These are phyloP conservation scores for Ophiostoma novo-ulmi DNA, from an alignment of 2,329 filamentous ascomycete species.

Conservation along the genomic window DNA sequence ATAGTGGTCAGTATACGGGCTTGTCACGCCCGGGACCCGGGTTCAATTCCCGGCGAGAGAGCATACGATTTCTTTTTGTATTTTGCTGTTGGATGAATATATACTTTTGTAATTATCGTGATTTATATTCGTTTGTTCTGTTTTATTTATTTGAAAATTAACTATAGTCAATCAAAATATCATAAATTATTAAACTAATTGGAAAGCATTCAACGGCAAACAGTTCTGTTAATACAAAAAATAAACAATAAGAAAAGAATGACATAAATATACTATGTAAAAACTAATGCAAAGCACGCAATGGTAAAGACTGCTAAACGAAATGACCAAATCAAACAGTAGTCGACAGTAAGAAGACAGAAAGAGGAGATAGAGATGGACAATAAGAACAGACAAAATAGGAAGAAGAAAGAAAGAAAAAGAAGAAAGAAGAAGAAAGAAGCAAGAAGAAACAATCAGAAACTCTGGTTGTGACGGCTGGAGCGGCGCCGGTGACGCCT, in stretches of 20 bases:
- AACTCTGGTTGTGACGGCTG: background rate
- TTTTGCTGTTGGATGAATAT: background rate
- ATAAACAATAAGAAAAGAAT: background rate
- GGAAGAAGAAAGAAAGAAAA: background rate
- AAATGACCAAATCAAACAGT: background rate
- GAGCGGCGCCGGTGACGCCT: background rate
- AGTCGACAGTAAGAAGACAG: background rate
- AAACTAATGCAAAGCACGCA: background rate
- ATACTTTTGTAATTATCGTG: background rate
- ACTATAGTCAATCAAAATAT: background rate
- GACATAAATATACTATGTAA: conserved; percentile 6
- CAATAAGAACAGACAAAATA: background rate
- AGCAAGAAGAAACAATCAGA: background rate
- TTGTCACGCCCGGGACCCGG: conserved; percentile 9
- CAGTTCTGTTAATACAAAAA: background rate
- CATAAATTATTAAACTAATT: background rate
- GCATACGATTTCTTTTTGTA: background rate
- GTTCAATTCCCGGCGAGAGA: conserved; percentile 11
- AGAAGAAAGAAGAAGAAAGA: background rate
- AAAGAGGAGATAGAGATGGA: background rate
- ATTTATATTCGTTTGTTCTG: background rate
- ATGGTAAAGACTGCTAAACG: conserved; percentile 1
- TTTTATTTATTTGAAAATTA: background rate
- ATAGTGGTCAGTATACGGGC: conserved; percentile 11
- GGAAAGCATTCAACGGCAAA: background rate